Evolutionary conservation across 2,329 filamentous ascomycete genomes (phyloP).

Genomic region (Clarireedia hainanense): DNA sequence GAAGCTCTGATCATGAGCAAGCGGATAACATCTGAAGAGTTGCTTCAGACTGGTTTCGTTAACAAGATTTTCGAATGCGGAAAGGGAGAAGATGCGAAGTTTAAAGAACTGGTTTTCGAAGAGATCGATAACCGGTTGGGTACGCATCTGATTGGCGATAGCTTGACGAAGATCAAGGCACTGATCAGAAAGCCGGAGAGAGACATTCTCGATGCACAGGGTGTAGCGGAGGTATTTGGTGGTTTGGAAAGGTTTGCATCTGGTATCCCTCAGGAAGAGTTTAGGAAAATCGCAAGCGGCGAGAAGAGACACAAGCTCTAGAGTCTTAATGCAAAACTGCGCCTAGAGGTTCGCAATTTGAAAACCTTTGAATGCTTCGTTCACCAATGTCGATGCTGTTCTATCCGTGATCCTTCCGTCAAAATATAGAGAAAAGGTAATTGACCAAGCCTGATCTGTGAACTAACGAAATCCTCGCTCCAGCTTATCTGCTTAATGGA

Average conservation of each 20-base stretch:
- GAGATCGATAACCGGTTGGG: conserved; percentile 81
- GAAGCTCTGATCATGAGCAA: conserved; percentile 91
- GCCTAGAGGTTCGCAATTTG: not conserved
- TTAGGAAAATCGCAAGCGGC: conserved; percentile 72
- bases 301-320: conserved; percentile 93
- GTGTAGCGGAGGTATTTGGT: conserved; percentile 76
- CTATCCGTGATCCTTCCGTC: too few species aligned
- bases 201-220: conserved; percentile 67
- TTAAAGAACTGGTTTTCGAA: conserved; percentile 60
- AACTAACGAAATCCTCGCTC: not conserved
- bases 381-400: too few species aligned
- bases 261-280: conserved; percentile 75
- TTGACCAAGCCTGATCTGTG: not conserved
- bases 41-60: conserved; percentile 71
- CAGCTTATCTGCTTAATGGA: not conserved
- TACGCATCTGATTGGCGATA: conserved; percentile 69
- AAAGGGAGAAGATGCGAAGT: conserved; percentile 59
- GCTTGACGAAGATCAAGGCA: conserved; percentile 76
- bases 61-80: conserved; percentile 65
- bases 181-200: conserved; percentile 68
- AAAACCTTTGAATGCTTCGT: too few species aligned
- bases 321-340: not conserved
- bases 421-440: too few species aligned
- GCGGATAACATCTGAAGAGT: conserved; percentile 63
- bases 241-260: conserved; percentile 67